Percentiles rank a stretch among this genome's conserved stretches.
Evolutionary conservation across 352 stramenopile genomes (phyloP).

Genomic region (Phytophthora parvispora): DNA sequence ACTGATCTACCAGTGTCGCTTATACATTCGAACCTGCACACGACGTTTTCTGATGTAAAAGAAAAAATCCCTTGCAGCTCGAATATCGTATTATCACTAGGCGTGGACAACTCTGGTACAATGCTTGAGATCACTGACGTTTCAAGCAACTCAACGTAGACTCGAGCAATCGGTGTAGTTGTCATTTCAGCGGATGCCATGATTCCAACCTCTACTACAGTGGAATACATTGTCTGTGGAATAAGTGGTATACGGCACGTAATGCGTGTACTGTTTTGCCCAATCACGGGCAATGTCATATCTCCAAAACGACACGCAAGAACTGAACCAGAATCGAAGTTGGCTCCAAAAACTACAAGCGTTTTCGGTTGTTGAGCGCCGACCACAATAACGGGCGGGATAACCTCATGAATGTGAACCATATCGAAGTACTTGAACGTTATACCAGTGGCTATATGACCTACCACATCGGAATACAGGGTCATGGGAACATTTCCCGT

Average conservation of each 20-base stretch:
- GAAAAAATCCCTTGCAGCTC: slow-evolving; percentile 41
- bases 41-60: slow-evolving; percentile 24
- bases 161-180: not conserved
- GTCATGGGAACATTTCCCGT: slow-evolving; percentile 19
- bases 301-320: slow-evolving; percentile 36
- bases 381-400: slow-evolving; percentile 42
- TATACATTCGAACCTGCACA: slow-evolving; percentile 36
- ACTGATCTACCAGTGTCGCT: not conserved
- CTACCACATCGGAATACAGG: slow-evolving; percentile 16
- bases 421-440: slow-evolving; percentile 32
- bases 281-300: slow-evolving; percentile 13
- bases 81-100: slow-evolving; percentile 24
- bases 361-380: slow-evolving; percentile 15
- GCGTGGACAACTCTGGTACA: slow-evolving; percentile 7
- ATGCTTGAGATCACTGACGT: slow-evolving; percentile 34
- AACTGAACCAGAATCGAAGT: slow-evolving; percentile 18
- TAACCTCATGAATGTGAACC: slow-evolving; percentile 19
- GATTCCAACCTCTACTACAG: slow-evolving; percentile 34
- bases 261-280: slow-evolving; percentile 22
- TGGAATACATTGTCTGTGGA: slow-evolving; percentile 19
- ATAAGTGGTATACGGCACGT: slow-evolving; percentile 40
- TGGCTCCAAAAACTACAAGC: slow-evolving; percentile 35
- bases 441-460: slow-evolving; percentile 16
- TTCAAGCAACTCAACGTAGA: slow-evolving; percentile 33
- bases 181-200: slow-evolving; percentile 1